Base-by-base conservation (phyloP, 352 stramenopile species). In the Globisporangium okanoganense region DNA sequence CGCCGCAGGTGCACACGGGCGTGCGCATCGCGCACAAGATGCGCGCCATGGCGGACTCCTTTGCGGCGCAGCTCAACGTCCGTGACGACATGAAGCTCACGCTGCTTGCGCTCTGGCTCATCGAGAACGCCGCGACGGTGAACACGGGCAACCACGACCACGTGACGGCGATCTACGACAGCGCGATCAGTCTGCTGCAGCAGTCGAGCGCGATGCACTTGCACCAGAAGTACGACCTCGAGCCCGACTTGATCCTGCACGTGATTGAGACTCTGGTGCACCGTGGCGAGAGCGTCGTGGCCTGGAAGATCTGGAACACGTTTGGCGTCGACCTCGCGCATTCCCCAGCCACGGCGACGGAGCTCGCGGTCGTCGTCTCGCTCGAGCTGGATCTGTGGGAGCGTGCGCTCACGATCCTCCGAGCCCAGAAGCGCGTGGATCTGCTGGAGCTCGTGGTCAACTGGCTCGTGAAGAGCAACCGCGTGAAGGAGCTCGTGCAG, bases 241-340 rank as follows among this genome's bases (percentile, higher is more conserved):
- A 94, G 58, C 49, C 73, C 10, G 71, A 88, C 38, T 47, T 92
- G 44, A 90, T 94, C 47, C 56, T 91, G 56, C 79, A 90, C 62
- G 72, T 94, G 60, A 69, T 90, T 5, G 82, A 94, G 61, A 92
- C 84, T 13, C 67, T 94, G 48, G 80, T 92, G 22, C 82, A 94
- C 51, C 75, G 82, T 8, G 79, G 80, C 35, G 80, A 91, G 57
- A 88, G 78, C 62, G 64, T 87, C 25, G 75, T 92, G 24, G 85
- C 82, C 24, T 94, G 85, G 85, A 90, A 94, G 65, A 78, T 94
- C n/a, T 92, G 82, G 85, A 90, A 82, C 35, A 84, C 79, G 6
- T 94, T 92, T 57, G 80, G 80, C 6, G 70, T 92, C 16, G 73
- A 90, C 33, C 60, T 92, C 18, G 58, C 66, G 12, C 52, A 76